phyloP scores from a whole-genome alignment of 2,329 filamentous ascomycete species.

The Apiospora rasikravindrae region DNA sequence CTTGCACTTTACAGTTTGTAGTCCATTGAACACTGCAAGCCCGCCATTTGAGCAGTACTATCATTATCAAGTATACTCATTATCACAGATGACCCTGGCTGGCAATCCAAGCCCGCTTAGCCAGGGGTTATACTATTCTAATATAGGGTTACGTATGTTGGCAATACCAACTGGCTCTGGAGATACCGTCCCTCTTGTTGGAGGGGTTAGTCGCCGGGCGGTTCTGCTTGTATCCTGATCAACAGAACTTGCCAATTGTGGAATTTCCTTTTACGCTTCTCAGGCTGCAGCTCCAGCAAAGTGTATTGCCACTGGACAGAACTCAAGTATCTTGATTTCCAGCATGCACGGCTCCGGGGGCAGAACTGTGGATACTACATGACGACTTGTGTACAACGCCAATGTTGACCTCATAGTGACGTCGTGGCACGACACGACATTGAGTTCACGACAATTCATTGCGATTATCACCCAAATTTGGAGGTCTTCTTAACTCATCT shows the following conservation, averaged over 20 bases:
- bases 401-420: conserved; percentile 8
- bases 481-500: background rate
- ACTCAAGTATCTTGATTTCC: background rate
- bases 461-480: too few species aligned
- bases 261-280: background rate
- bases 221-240: background rate
- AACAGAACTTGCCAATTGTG: background rate
- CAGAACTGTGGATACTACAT: conserved; percentile 3
- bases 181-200: background rate
- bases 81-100: background rate
- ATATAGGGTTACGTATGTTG: background rate
- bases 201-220: background rate
- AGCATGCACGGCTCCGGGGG: background rate
- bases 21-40: background rate
- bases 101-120: too few species aligned
- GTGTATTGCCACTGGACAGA: background rate
- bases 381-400: background rate
- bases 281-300: background rate
- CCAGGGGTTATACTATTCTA: background rate
- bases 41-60: background rate
- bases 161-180: too few species aligned
- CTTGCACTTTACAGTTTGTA: background rate
- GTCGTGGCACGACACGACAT: background rate
- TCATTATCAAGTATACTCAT: too few species aligned
- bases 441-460: background rate